Evolutionary conservation across 129 eudicot genomes (phyloP), one percentile per base, ranked within the genome.

Genomic region (Gnaphalium uliginosum): DNA sequence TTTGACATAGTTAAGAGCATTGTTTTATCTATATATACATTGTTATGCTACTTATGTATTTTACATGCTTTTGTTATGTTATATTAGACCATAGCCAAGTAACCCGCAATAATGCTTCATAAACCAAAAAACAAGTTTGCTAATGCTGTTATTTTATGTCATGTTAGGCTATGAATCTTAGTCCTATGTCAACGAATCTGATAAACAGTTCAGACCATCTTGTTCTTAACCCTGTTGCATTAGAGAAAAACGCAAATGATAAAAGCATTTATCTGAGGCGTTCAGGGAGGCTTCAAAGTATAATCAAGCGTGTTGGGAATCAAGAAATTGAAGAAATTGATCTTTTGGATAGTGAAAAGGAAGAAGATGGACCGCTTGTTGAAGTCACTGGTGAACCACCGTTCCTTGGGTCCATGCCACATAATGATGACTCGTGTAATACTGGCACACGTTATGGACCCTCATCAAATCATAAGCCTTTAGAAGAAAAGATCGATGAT

Each of bases 271-370:
- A 0, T 35, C 37, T 75, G n/a, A 75, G 79, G 56, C 80, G 80
- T 29, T 76, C 73, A 4, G 65, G 79, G 35, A n/a, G 79, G 64
- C 79, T 75, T 29, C 73, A 65, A 63, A 64, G 63, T 27, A 21
- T 65, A 29, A 21, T 75, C 21, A 75, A 75, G 73, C 66, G 27
- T 1, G 41, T 17, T 76, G 33, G 32, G 37, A 51, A 50, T 76
- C 73, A 32, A 66, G 80, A 22, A 37, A 29, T 66, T 17, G 73
- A 76, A 53, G 62, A 65, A 51, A 66, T 76, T 8, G 25, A 53
- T 76, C 66, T 76, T 30, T 33, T 66, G 33, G 73, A 66, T 25
- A 50, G 73, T 6, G 73, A 76, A 66, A 76, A 53, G 35, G 80
- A 66, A 22, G 50, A 33, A 66, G 66, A 30, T 3, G 79, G 46